Evolutionary conservation across 257 asterid genomes (phyloP).

Genomic region (Nicotiana sylvestris): DNA sequence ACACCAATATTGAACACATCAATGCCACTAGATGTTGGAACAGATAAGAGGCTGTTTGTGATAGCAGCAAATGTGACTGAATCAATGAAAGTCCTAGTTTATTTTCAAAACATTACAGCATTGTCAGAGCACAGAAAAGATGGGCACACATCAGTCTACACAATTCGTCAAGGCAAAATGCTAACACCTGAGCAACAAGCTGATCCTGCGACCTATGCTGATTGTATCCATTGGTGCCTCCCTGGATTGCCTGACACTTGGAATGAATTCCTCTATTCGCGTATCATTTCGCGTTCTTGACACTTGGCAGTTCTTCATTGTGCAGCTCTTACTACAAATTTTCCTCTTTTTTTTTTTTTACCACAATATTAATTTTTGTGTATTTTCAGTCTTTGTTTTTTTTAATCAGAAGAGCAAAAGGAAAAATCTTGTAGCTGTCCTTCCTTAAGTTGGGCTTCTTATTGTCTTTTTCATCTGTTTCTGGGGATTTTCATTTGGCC

Average conservation of each 20-base stretch:
- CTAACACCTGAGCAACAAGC: slow-evolving; percentile 57
- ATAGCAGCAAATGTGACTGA: slow-evolving; percentile 49
- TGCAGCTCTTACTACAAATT: background rate
- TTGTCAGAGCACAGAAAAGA: slow-evolving; percentile 70
- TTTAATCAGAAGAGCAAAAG: background rate
- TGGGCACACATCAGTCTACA: slow-evolving; percentile 68
- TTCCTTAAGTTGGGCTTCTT: background rate
- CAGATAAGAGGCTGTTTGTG: slow-evolving; percentile 40
- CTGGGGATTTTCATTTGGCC: background rate
- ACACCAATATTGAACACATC: slow-evolving; percentile 59
- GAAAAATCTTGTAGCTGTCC: background rate
- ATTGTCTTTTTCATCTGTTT: background rate
- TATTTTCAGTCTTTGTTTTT: too few species aligned
- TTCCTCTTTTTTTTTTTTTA: background rate
- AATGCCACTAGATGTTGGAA: slow-evolving; percentile 53
- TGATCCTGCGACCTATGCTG: slow-evolving; percentile 55
- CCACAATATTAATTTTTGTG: background rate
- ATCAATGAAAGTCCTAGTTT: slow-evolving; percentile 36
- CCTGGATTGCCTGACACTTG: slow-evolving; percentile 75
- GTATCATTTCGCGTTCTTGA: slow-evolving; percentile 33
- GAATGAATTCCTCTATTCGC: slow-evolving; percentile 50
- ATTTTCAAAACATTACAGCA: slow-evolving; percentile 51
- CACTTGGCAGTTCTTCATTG: background rate
- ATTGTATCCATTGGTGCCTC: slow-evolving; percentile 84
- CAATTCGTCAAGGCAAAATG: slow-evolving; percentile 62